Percentiles rank a stretch among this genome's conserved stretches.
Evolutionary conservation across 2,329 filamentous ascomycete genomes (phyloP).

Genomic region (Fusarium sp.): DNA sequence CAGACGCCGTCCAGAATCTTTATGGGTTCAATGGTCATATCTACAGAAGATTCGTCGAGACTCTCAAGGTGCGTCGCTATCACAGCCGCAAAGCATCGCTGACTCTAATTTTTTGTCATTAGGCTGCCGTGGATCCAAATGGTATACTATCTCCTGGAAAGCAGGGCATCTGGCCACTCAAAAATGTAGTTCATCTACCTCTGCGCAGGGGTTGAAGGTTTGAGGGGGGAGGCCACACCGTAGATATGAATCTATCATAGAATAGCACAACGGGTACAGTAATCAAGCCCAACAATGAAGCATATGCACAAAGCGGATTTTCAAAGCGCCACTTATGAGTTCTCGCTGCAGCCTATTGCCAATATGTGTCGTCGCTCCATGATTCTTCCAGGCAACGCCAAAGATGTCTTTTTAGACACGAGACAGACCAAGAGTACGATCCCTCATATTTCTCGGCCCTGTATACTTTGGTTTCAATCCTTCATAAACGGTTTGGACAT

Average conservation of each 20-base stretch:
- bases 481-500: neutral
- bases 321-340: neutral
- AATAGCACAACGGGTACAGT: neutral
- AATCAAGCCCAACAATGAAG: neutral
- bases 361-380: neutral
- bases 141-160: constrained; percentile 9
- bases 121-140: constrained; percentile 9
- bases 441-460: neutral
- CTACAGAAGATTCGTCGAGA: constrained; percentile 5
- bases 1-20: neutral
- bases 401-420: neutral
- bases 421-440: neutral
- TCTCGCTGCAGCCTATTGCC: neutral
- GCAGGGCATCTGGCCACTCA: constrained; percentile 10
- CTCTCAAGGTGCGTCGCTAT: constrained; percentile 2
- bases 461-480: neutral
- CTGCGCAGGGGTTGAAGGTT: neutral
- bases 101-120: neutral
- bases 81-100: neutral
- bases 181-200: neutral
- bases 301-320: neutral
- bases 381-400: neutral
- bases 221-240: neutral
- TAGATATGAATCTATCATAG: neutral
- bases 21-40: constrained; percentile 1